A percentile compares a stretch with the other conserved stretches of the same genome.
phyloP scores from a whole-genome alignment of 202 grass and related monocot genomes.

The Elaeis oleifera region DNA sequence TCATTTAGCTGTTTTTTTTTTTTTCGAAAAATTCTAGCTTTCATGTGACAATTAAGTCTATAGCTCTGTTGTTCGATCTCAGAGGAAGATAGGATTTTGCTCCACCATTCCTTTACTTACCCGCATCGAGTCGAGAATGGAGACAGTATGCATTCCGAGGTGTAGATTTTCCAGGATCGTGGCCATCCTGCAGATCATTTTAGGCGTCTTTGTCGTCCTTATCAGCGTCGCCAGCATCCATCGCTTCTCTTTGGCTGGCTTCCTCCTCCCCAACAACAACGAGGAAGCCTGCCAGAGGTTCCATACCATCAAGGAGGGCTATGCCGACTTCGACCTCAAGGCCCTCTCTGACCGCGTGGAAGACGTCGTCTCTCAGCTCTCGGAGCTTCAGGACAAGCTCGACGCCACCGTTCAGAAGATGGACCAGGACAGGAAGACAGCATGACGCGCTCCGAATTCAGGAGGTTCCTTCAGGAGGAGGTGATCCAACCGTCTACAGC shows the following conservation, averaged over 20 bases:
- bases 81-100: no score
- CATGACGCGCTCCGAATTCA: constrained; percentile 56
- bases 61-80: no score
- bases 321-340: constrained; percentile 51
- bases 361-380: constrained; percentile 65
- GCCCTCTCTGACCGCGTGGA: constrained; percentile 72
- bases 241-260: constrained; percentile 42
- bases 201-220: constrained; percentile 54
- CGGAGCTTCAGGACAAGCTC: constrained; percentile 71
- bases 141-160: constrained; percentile 30
- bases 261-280: constrained; percentile 22
- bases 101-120: no score
- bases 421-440: constrained; percentile 22
- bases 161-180: constrained; percentile 49
- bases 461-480: constrained; percentile 72
- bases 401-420: constrained; percentile 58
- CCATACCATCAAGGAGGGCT: constrained; percentile 38
- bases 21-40: no score
- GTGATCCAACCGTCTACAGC: constrained; percentile 73
- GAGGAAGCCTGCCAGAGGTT: constrained; percentile 16
- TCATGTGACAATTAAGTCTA: no score
- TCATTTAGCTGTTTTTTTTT: no score
- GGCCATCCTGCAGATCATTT: constrained; percentile 49
- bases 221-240: constrained; percentile 83
- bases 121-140: constrained; percentile 20